Percentiles rank a stretch among this genome's conserved stretches.
These are phyloP conservation scores for Sicyos edulis DNA, from an alignment of 306 rosid genomes.

Conservation along the genomic window DNA sequence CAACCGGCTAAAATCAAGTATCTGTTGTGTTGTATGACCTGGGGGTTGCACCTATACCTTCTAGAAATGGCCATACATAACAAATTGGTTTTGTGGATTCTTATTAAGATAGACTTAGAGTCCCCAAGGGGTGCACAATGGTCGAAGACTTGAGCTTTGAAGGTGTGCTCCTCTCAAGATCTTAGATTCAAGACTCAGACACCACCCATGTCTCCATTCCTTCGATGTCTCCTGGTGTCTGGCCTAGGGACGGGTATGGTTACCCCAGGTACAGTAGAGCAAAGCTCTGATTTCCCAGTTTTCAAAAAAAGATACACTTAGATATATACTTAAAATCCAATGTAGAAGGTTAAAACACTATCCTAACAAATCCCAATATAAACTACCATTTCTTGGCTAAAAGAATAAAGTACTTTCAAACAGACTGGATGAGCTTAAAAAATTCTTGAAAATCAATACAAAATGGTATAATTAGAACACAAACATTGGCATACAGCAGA, in stretches of 20 bases:
- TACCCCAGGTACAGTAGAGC: no score
- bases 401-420: background rate
- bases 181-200: no score
- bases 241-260: no score
- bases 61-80: background rate
- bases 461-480: background rate
- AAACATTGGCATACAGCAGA: background rate
- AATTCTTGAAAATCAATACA: background rate
- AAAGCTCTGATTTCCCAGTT: no score
- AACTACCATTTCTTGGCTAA: background rate
- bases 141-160: no score
- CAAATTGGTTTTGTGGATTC: background rate
- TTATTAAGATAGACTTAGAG: background rate
- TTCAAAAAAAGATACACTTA: background rate
- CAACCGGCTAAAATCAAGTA: background rate
- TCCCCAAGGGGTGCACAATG: no score
- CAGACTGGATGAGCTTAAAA: background rate
- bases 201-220: no score
- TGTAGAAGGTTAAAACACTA: background rate
- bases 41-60: no score
- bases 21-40: background rate
- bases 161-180: no score
- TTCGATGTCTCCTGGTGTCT: no score
- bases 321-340: background rate
- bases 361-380: background rate